Conservation (phyloP, 176 grass and related monocot species). For the Carex scoparia region DNA sequence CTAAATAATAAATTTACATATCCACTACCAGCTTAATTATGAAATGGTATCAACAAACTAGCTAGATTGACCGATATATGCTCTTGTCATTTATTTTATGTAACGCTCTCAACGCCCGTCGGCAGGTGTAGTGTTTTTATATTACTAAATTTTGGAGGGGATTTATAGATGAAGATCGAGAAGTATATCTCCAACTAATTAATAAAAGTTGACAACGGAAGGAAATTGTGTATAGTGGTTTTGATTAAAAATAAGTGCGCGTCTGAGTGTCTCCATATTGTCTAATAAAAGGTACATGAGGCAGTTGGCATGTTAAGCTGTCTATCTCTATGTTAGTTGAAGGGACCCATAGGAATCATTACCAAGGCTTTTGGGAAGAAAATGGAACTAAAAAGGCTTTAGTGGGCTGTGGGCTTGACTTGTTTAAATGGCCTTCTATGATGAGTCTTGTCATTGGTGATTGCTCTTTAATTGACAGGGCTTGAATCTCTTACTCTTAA, state of each 20-base stretch:
- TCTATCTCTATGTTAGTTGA: slow-evolving; percentile 1
- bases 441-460: neutral
- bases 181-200: too few relatives aligned
- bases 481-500: neutral
- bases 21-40: too few relatives aligned
- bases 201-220: neutral
- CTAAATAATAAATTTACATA: too few relatives aligned
- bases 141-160: neutral
- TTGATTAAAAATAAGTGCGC: neutral
- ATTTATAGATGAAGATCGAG: too few relatives aligned
- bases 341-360: neutral
- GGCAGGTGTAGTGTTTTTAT: neutral
- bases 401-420: slow-evolving; percentile 11
- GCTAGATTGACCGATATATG: too few relatives aligned
- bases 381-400: slow-evolving; percentile 14
- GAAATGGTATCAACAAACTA: too few relatives aligned
- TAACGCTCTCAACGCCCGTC: neutral
- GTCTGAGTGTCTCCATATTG: neutral
- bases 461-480: neutral
- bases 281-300: slow-evolving; percentile 14
- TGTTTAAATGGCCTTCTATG: neutral
- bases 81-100: neutral
- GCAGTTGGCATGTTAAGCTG: slow-evolving; percentile 12
- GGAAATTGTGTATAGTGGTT: neutral
- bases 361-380: neutral